Percentiles rank a stretch among this genome's conserved stretches.
Evolutionary conservation across 2,329 filamentous ascomycete genomes (phyloP).

Genomic region (Calycina herbarum): DNA sequence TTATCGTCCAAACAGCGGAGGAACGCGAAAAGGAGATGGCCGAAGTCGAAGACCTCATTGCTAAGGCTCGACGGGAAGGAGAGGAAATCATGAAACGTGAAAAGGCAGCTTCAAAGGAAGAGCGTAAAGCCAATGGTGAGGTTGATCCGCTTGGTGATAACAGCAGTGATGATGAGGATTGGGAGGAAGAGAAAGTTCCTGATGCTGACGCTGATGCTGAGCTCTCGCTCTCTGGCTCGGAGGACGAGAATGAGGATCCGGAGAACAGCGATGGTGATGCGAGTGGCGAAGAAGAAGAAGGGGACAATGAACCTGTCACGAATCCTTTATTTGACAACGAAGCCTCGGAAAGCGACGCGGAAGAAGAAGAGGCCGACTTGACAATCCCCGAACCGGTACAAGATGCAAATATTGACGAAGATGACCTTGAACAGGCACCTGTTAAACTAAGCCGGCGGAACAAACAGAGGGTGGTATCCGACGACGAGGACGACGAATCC

Average conservation of each 20-base stretch:
- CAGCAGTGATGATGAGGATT: conserved; percentile 55
- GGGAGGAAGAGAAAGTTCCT: conserved; percentile 47
- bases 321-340: conserved; percentile 36
- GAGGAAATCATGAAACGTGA: conserved; percentile 77
- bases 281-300: conserved; percentile 28
- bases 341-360: conserved; percentile 43
- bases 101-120: conserved; percentile 69
- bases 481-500: conserved; percentile 46
- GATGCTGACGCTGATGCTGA: conserved; percentile 39
- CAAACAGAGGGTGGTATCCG: conserved; percentile 38
- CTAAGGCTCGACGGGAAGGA: conserved; percentile 79
- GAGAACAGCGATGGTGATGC: conserved; percentile 44
- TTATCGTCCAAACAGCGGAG: conserved; percentile 80
- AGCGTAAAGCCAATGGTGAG: conserved; percentile 47
- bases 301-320: conserved; percentile 46
- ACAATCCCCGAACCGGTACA: conserved; percentile 38
- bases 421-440: conserved; percentile 28
- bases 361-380: conserved; percentile 33
- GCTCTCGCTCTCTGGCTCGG: conserved; percentile 42
- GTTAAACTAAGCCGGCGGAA: conserved; percentile 22
- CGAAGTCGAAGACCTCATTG: conserved; percentile 83
- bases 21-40: conserved; percentile 81
- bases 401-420: conserved; percentile 32
- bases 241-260: conserved; percentile 41
- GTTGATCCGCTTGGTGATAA: conserved; percentile 48